Conservation (phyloP, 768 basidiomycete genomes). For the Trametes coccinea region DNA sequence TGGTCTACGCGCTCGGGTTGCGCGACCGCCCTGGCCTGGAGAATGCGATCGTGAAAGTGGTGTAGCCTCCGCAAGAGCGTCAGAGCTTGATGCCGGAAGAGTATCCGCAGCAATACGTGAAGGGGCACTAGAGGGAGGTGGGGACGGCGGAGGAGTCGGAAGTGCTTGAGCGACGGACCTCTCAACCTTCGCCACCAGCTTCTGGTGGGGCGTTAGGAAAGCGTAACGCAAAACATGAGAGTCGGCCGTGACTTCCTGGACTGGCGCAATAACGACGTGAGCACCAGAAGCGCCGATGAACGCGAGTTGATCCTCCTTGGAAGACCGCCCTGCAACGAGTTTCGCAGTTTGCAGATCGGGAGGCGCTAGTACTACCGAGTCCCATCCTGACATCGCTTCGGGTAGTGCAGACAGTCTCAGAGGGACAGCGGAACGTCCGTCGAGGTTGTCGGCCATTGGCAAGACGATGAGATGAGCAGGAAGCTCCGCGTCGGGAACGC, state of each 20-base stretch:
- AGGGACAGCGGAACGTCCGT: conserved; percentile 4
- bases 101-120: neutral
- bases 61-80: neutral
- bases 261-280: conserved; percentile 18
- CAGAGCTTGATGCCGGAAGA: neutral
- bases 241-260: conserved; percentile 9
- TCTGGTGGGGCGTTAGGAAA: conserved; percentile 17
- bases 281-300: conserved; percentile 8
- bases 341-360: neutral
- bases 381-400: neutral
- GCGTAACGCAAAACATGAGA: conserved; percentile 5
- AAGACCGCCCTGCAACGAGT: neutral
- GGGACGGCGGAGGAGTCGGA: conserved; percentile 29
- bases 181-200: conserved; percentile 1
- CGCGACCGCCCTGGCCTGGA: neutral
- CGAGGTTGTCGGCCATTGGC: conserved; percentile 11
- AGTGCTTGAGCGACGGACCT: conserved; percentile 11
- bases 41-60: neutral
- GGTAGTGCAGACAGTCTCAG: neutral
- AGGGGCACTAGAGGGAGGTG: conserved; percentile 9
- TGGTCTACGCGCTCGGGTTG: neutral
- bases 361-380: neutral
- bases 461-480: conserved; percentile 12
- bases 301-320: neutral
- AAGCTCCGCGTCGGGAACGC: neutral